Evolutionary conservation across 192 early-diverging fungal species (phyloP).

Genomic region (Mortierella antarctica): DNA sequence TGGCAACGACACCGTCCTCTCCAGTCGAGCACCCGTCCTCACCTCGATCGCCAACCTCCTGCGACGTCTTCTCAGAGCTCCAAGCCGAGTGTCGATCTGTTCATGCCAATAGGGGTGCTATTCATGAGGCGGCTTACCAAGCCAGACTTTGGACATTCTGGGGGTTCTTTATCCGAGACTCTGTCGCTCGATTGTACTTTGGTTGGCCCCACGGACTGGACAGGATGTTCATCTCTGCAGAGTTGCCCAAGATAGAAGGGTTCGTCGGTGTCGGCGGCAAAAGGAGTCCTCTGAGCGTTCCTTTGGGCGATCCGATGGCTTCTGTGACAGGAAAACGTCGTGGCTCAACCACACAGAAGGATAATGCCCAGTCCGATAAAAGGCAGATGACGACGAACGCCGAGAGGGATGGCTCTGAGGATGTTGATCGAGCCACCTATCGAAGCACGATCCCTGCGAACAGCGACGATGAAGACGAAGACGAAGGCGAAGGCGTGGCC

Average conservation of each 20-base stretch:
- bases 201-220: constrained; percentile 24
- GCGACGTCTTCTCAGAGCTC: neutral
- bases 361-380: neutral
- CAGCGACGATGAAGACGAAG: constrained; percentile 15
- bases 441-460: neutral
- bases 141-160: constrained; percentile 32
- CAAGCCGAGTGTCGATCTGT: neutral
- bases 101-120: neutral
- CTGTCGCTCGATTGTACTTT: constrained; percentile 18
- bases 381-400: neutral
- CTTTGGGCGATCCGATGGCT: neutral
- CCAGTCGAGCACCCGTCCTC: neutral
- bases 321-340: constrained; percentile 1
- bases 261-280: constrained; percentile 21
- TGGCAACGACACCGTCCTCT: neutral
- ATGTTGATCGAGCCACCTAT: constrained; percentile 1
- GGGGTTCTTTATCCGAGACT: constrained; percentile 28
- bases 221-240: constrained; percentile 10
- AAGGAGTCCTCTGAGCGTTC: neutral
- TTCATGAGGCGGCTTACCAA: constrained; percentile 30
- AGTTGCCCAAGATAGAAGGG: constrained; percentile 21
- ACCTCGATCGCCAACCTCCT: no score
- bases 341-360: neutral
- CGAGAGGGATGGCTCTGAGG: neutral
- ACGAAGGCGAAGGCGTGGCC: neutral